Evolutionary conservation across 169 alveolate species (phyloP).

Genomic region (Eimeria necatrix): DNA sequence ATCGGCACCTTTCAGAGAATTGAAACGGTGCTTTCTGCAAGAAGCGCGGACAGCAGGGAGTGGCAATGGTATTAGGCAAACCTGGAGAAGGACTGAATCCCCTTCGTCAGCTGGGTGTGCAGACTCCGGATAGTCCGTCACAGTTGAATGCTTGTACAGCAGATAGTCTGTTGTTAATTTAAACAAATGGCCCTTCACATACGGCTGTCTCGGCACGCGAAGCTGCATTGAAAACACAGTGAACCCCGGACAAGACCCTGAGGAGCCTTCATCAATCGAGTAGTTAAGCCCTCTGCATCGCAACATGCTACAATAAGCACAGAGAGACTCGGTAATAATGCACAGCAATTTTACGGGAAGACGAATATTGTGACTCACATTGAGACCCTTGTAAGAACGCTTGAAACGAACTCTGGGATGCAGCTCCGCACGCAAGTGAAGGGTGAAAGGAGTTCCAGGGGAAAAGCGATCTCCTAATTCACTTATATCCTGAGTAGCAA

Average conservation of each 20-base stretch:
- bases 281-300: no score
- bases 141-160: neutral
- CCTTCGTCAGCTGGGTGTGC: slow-evolving; percentile 3
- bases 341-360: no score
- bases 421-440: neutral
- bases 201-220: slow-evolving; percentile 20
- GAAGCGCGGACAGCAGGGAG: neutral
- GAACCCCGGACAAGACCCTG: neutral
- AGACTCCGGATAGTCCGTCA: slow-evolving; percentile 11
- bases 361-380: neutral
- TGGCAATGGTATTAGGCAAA: neutral
- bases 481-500: neutral
- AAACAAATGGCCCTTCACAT: neutral
- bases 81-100: slow-evolving; percentile 13
- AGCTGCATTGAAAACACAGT: slow-evolving; percentile 8
- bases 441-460: neutral
- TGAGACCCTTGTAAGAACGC: slow-evolving; percentile 18
- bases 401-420: slow-evolving; percentile 13
- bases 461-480: neutral
- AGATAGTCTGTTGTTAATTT: neutral
- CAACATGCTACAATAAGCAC: no score
- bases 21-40: neutral
- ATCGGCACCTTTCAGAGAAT: no score
- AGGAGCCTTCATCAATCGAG: no score
- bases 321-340: no score